Percentiles rank a stretch among this genome's conserved stretches.
These are phyloP conservation scores for Grammothele lineata DNA, from an alignment of 768 basidiomycete genomes.

Conservation along the genomic window DNA sequence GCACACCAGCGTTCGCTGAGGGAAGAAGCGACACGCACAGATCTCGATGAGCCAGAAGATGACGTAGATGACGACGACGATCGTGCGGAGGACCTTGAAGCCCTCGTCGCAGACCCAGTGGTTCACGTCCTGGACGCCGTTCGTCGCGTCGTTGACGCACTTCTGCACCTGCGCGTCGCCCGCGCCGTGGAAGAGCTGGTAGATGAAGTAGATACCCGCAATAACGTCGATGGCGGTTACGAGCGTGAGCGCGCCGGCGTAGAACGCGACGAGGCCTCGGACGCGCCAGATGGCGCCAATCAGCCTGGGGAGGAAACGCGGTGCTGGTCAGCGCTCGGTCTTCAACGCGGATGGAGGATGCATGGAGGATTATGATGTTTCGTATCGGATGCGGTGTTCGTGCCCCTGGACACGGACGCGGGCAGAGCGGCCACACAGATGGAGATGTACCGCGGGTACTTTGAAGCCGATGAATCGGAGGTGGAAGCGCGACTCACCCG, in stretches of 20 bases:
- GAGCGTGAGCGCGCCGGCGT: slow-evolving; percentile 39
- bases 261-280: slow-evolving; percentile 39
- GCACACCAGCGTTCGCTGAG: not conserved
- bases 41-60: slow-evolving; percentile 51
- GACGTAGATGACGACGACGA: slow-evolving; percentile 42
- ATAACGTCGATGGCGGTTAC: slow-evolving; percentile 44
- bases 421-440: not conserved
- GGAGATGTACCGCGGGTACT: too few species aligned
- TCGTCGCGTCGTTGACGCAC: slow-evolving; percentile 33
- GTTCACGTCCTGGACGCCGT: slow-evolving; percentile 21
- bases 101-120: slow-evolving; percentile 38
- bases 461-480: too few species aligned
- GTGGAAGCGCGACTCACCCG: slow-evolving; percentile 37
- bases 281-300: slow-evolving; percentile 42
- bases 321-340: slow-evolving; percentile 12
- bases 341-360: too few species aligned
- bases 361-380: too few species aligned
- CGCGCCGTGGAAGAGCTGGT: slow-evolving; percentile 37
- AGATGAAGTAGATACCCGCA: slow-evolving; percentile 46
- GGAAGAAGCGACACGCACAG: slow-evolving; percentile 36
- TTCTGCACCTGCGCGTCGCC: slow-evolving; percentile 23
- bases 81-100: slow-evolving; percentile 38
- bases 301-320: slow-evolving; percentile 30
- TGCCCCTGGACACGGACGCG: too few species aligned
- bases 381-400: too few species aligned